Base-by-base conservation (phyloP, 2,329 filamentous ascomycete genomes). In the Mariannaea sp. region DNA sequence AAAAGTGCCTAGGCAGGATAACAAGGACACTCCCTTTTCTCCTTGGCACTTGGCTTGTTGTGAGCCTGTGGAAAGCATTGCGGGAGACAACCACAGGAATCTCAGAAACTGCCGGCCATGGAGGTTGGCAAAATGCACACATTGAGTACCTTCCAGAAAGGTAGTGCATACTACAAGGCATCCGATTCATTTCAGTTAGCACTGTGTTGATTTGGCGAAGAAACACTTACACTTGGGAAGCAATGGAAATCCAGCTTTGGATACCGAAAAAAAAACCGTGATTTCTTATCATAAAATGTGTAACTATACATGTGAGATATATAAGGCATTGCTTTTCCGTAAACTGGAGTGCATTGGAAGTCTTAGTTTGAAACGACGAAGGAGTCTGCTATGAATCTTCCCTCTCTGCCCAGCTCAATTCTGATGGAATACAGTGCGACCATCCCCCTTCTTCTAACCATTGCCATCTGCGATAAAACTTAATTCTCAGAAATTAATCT, bases 351-450 rank as follows among this genome's bases (percentile, higher is more conserved):
- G 27, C 24, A 20, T 44, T 16, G 10, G 10, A 38, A 7, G 19
- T 39, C 26, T 24, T 40, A 24, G 51, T 50, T 45, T 13, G 27
- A 36, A 45, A 14, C 32, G 33, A 20, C 16, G 27, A 12, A 26
- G 30, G 20, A 49, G 16, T 29, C 38, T 22, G 19, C 32, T 12
- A 16, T 17, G 16, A 7, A n/a, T n/a, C 5, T 39, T 29, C 22
- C 24, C 24, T 24, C 24, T 32, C 12, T 26, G 14, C 5, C 20
- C 16, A 14, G 20, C 46, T 32, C 26, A 10, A n/a, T 36, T n/a
- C 22, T 33, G 24, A 36, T 12, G n/a, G 9, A 49, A 44, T 39
- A 44, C 39, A 53, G 40, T 47, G 29, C 39, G 29, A 39, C 39
- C 14, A 32, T 26, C 17, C 17, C 13, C 40, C 20, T 4, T 19